A percentile compares a stretch with the other conserved stretches of the same genome.
Evolutionary conservation across 148 eudicot genomes (phyloP).

Genomic region (Selenicereus undatus): DNA sequence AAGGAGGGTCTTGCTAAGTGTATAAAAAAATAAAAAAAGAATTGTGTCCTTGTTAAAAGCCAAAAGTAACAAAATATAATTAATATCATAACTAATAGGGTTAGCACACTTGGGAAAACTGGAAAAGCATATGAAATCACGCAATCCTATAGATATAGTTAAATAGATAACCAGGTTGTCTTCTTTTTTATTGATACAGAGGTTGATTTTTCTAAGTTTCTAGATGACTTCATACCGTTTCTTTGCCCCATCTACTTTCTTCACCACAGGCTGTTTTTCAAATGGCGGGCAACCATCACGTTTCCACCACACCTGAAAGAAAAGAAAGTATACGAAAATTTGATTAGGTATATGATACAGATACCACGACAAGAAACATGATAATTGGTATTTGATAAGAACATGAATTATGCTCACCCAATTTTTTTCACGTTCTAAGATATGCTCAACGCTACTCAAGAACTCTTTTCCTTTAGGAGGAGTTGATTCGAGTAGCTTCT

Average conservation of each 20-base stretch:
- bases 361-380: not conserved
- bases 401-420: conserved; percentile 52
- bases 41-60: too few species aligned
- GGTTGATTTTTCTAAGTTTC: not conserved
- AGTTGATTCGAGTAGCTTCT: conserved; percentile 79
- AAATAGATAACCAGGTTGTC: not conserved
- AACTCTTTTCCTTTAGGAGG: conserved; percentile 94
- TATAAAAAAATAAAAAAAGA: too few species aligned
- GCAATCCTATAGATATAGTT: too few species aligned
- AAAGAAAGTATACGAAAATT: conserved; percentile 3
- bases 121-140: too few species aligned
- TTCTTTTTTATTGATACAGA: not conserved
- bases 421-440: conserved; percentile 87
- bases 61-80: too few species aligned
- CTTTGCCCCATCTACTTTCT: conserved; percentile 64
- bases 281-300: conserved; percentile 97
- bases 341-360: conserved; percentile 3
- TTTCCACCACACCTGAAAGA: conserved; percentile 94
- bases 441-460: conserved; percentile 81
- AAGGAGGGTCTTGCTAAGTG: too few species aligned
- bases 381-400: not conserved
- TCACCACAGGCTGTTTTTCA: conserved; percentile 72
- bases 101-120: too few species aligned
- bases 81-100: too few species aligned
- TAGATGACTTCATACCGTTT: conserved; percentile 57